These are phyloP conservation scores for Hypoxylon fuscum DNA, from an alignment of 495 filamentous ascomycete genomes.

Conservation along the genomic window DNA sequence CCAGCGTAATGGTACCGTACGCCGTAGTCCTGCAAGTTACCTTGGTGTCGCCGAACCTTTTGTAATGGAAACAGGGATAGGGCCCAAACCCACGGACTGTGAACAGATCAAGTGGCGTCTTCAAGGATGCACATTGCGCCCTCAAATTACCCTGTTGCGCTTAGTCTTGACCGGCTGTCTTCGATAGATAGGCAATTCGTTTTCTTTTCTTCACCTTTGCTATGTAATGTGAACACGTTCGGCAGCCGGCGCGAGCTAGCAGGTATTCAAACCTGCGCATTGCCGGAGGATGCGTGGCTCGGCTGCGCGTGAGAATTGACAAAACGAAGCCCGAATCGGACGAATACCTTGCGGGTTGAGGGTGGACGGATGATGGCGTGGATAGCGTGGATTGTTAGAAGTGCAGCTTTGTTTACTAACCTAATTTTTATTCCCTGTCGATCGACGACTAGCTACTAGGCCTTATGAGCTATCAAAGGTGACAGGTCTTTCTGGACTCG, in stretches of 20 bases:
- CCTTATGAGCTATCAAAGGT: constrained; percentile 29
- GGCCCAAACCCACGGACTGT: constrained; percentile 36
- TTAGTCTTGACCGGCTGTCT: constrained; percentile 14
- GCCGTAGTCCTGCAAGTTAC: constrained; percentile 39
- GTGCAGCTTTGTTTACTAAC: constrained; percentile 22
- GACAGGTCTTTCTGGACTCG: constrained; percentile 27
- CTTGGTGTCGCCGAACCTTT: constrained; percentile 42
- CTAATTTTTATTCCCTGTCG: constrained; percentile 22
- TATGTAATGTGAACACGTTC: constrained; percentile 17
- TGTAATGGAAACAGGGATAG: constrained; percentile 39
- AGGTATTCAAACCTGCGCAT: constrained; percentile 26
- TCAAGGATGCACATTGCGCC: constrained; percentile 31
- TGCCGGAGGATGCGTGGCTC: constrained; percentile 26
- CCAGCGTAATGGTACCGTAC: constrained; percentile 41
- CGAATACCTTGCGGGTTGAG: constrained; percentile 11
- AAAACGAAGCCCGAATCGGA: constrained; percentile 27
- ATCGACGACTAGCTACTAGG: constrained; percentile 16
- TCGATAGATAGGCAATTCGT: background rate
- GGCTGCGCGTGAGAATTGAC: constrained; percentile 34
- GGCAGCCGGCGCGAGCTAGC: constrained; percentile 31
- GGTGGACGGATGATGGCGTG: constrained; percentile 4
- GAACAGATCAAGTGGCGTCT: constrained; percentile 37
- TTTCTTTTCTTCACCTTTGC: constrained; percentile 13
- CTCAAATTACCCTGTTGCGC: constrained; percentile 22
- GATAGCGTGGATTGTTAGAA: constrained; percentile 8